Base-by-base conservation (phyloP, 1,139 yeast genomes). In the Diutina siamensis region DNA sequence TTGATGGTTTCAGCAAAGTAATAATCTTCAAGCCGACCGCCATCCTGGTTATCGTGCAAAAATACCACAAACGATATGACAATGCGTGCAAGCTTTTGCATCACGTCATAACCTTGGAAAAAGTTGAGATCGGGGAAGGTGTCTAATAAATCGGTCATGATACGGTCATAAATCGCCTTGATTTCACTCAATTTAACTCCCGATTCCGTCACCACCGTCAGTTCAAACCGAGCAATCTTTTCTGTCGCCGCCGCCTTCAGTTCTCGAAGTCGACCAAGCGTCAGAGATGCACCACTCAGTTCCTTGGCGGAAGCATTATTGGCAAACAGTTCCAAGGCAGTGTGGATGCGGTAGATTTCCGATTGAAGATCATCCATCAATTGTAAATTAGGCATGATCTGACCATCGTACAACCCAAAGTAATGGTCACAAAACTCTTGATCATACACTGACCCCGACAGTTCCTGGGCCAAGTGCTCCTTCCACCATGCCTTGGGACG, bases 51-150 rank as follows among this genome's bases (percentile, higher is more conserved):
- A 38, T 38, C 42, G 32, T 38, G 33, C 9, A 38, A 25, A 18
- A 21, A 25, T 18, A 38, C 19, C 19, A 38, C 42, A 13, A 38
- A 38, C 13, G 42, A 25, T 19, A 38, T 38, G 17, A 38, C 20
- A 3, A 38, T 17, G 8, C 42, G 42, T 10, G 31, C 17, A 17
- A 38, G 28, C 18, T 38, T 38, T 25, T 38, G 42, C 32, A 38
- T 38, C n/a, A 38, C 42, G 25, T 38, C 42, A 12, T 20, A 38
- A 8, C 42, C 42, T 17, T 38, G 42, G 42, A 38, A 38, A 13
- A 38, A 38, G 21, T 38, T 38, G n/a, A 38, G 31, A 38, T 38
- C 42, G 21, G 42, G 42, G 33, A 22, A 38, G n/a, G 32, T 25
- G 21, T 38, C 42, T 4, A 38, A 17, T 9, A 38, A 18, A 10